Conservation (phyloP, 208 protist genomes). For the Wallacemonas rigidus region DNA sequence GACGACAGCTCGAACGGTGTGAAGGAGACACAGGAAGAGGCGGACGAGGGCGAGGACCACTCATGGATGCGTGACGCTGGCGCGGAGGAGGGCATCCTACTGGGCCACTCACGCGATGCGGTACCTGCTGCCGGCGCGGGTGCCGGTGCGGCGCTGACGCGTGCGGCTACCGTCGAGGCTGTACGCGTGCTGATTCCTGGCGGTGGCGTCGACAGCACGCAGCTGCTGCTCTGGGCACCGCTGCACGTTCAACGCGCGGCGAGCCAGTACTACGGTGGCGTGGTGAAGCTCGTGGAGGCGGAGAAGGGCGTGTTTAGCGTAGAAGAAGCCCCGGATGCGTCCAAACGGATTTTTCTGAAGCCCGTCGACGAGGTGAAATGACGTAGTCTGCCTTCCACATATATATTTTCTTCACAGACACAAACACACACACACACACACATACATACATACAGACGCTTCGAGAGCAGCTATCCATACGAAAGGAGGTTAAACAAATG, state of each 20-base stretch:
- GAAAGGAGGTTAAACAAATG: too few relatives aligned
- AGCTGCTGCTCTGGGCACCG: constrained; percentile 78
- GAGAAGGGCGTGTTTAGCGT: constrained; percentile 58
- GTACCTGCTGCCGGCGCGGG: constrained; percentile 2
- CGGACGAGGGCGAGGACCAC: constrained; percentile 27
- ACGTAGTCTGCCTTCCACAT: not conserved
- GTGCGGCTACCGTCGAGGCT: constrained; percentile 39
- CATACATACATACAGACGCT: not conserved
- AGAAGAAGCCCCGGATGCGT: constrained; percentile 28
- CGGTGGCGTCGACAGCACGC: constrained; percentile 57
- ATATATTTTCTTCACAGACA: not conserved
- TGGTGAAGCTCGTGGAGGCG: constrained; percentile 62
- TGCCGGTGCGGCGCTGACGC: constrained; percentile 22
- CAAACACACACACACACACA: constrained; percentile 3
- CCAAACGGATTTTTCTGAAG: constrained; percentile 5
- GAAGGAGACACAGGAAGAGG: constrained; percentile 10
- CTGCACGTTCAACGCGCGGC: constrained; percentile 70
- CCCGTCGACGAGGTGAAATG: not conserved
- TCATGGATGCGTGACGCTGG: constrained; percentile 43
- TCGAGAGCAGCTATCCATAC: too few relatives aligned
- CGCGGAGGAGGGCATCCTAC: constrained; percentile 33
- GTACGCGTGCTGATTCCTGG: constrained; percentile 60
- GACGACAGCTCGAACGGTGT: not conserved
- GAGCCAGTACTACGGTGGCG: constrained; percentile 62
- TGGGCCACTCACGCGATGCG: not conserved